Evolutionary conservation across 495 filamentous ascomycete species (phyloP), one percentile per base, ranked within the genome.

Genomic region (Cetradonia linearis): DNA sequence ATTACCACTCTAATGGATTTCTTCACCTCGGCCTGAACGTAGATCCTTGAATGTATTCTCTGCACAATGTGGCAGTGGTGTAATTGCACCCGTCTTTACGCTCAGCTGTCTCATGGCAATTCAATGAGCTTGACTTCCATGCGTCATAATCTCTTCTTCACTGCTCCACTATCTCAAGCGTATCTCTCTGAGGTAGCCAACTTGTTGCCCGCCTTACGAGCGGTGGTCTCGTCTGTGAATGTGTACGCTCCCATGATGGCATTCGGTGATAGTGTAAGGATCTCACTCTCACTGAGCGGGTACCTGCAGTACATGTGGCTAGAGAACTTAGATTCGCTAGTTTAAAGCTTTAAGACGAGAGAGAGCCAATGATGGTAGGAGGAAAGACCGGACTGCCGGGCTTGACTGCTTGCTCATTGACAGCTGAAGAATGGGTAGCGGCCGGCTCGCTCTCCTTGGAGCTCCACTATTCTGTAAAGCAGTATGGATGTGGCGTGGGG

Each of bases 231-330:
- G 28, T 5, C 3, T 50, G 13, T 52, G 6, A 1, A 33, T n/a
- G 13, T n/a, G 27, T 10, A 4, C 16, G 14, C 28, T 52, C 25
- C 30, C 23, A 33, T n/a, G 28, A 9, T 33, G 27, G 48, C 18
- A 52, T 52, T 7, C 30, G 10, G 30, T 14, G 48, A 3, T 27
- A 27, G 48, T 18, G 16, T 13, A 52, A 30, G 1, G 48, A 14
- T 33, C 25, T 16, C 27, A 25, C 16, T 52, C n/a, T n/a, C n/a
- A 20, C 18, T 13, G 18, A 6, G 5, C 48, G 48, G 48, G 48
- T 52, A 18, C 48, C 48, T 52, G 48, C 48, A 52, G 48, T 27
- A 52, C n/a, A 54, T 54, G 50, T 34, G 20, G 31, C 50, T 34
- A 54, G 30, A 54, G 9, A 54, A 54, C 6, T 20, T 1, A 25